These are phyloP conservation scores for Arthrobotrys sinensis DNA, from an alignment of 2,329 filamentous ascomycete species.

Conservation along the genomic window DNA sequence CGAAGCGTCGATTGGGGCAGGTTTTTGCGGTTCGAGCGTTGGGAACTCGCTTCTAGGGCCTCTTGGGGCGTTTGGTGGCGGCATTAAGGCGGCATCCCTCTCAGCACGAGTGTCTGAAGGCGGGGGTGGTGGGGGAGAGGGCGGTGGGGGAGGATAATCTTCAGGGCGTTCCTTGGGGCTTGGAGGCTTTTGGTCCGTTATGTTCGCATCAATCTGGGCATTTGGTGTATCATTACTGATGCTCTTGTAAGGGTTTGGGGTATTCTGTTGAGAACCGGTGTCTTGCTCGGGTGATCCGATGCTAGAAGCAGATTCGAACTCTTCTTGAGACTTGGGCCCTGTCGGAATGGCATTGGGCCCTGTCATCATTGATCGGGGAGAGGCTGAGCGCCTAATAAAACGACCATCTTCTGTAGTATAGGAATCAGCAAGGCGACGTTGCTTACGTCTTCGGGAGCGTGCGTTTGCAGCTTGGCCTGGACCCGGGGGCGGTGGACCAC, in stretches of 20 bases:
- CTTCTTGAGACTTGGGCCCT: slow-evolving; percentile 28
- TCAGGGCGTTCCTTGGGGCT: slow-evolving; percentile 19
- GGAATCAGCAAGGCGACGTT: slow-evolving; percentile 31
- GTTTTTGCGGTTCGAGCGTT: slow-evolving; percentile 32
- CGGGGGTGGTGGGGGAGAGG: slow-evolving; percentile 38
- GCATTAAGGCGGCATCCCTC: slow-evolving; percentile 57
- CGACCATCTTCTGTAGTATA: slow-evolving; percentile 29
- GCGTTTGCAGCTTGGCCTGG: slow-evolving; percentile 32
- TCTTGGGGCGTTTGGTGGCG: slow-evolving; percentile 51
- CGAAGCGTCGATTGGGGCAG: slow-evolving; percentile 49
- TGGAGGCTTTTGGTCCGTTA: neutral
- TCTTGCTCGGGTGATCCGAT: slow-evolving; percentile 29
- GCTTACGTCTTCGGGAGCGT: slow-evolving; percentile 47
- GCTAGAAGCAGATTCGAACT: slow-evolving; percentile 47
- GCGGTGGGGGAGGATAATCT: slow-evolving; percentile 26
- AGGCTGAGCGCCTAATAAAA: slow-evolving; percentile 19
- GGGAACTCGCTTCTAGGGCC: slow-evolving; percentile 42
- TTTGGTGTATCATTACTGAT: slow-evolving; percentile 2
- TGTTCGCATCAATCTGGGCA: neutral
- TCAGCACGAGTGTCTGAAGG: slow-evolving; percentile 50
- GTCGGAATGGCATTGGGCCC: slow-evolving; percentile 33
- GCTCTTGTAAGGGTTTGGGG: slow-evolving; percentile 22
- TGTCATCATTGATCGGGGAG: slow-evolving; percentile 15
- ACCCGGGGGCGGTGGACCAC: slow-evolving; percentile 10
- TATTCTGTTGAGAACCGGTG: slow-evolving; percentile 22